Percentiles rank a stretch among this genome's conserved stretches.
phyloP scores from a whole-genome alignment of 2,329 filamentous ascomycete species.

The Aureobasidium vineae region DNA sequence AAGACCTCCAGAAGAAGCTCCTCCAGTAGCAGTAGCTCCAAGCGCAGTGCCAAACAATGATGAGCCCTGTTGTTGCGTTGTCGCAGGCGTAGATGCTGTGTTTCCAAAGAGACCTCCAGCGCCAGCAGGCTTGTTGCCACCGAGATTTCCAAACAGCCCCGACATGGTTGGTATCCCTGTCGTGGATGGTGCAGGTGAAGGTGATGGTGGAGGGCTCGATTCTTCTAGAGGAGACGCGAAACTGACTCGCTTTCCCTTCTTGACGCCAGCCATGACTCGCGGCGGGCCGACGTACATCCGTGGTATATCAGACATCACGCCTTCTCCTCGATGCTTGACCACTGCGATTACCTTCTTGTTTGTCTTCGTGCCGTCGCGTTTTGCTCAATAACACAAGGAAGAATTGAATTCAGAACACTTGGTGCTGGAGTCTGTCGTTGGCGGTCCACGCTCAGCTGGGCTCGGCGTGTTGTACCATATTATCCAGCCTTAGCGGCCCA shows the following conservation, averaged over 20 bases:
- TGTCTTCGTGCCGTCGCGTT: background rate
- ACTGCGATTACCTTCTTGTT: background rate
- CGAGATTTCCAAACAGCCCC: slow-evolving; percentile 26
- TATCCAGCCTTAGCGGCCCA: background rate
- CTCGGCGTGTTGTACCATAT: background rate
- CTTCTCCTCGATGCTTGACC: background rate
- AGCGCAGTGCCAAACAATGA: slow-evolving; percentile 26
- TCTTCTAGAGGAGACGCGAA: background rate
- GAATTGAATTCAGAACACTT: background rate
- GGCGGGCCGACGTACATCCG: background rate
- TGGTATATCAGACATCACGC: background rate
- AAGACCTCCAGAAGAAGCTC: slow-evolving; percentile 4
- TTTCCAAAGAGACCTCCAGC: slow-evolving; percentile 19
- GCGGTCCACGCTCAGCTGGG: background rate
- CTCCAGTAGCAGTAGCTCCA: background rate
- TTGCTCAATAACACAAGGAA: background rate
- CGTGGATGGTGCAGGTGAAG: background rate
- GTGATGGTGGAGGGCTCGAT: background rate
- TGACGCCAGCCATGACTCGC: slow-evolving; percentile 8
- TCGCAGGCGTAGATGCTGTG: slow-evolving; percentile 12
- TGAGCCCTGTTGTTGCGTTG: slow-evolving; percentile 6
- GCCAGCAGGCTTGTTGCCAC: slow-evolving; percentile 18
- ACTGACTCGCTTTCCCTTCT: background rate
- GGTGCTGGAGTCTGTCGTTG: background rate
- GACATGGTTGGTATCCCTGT: slow-evolving; percentile 9